Base-by-base conservation (phyloP, 495 filamentous ascomycete genomes). In the Hypoxylon trugodes region DNA sequence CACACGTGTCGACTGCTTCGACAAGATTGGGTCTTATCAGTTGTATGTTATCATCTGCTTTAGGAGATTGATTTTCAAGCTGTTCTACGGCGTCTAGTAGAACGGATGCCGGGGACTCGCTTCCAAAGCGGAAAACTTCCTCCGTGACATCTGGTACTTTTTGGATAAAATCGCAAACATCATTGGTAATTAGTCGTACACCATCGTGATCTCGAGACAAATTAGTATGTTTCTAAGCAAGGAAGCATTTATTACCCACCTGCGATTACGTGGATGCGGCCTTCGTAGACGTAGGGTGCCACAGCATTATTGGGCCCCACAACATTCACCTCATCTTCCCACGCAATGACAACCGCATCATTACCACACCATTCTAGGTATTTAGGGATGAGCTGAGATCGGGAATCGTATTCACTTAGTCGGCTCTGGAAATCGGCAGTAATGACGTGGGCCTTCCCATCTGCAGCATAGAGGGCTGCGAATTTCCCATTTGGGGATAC, bases 291-390 rank as follows among this genome's bases (percentile, higher is more conserved):
- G 69, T 91, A 94, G 66, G 87, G 91, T 28, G 92, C 84, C 35
- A 90, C 83, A 8, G 88, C 85, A 33, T 90, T 92, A 43, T 87
- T 89, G 0, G 92, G 92, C 1, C 93, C 93, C 52, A 98, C 89
- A 38, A 98, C 82, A 70, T 97, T 95, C n/a, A 98, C 88, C 68
- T 98, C 95, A 75, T 98, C 95, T 66, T 97, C 95, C 95, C 95
- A 98, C 10, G 92, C 92, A 58, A 98, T 85, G 40, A 96, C 87
- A 6, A 97, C 92, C 5, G 92, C 90, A 75, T 97, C 92, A 58
- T 97, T 96, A 12, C 95, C 94, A 74, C 95, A 98, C 95, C 95
- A 98, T 61, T 92, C 87, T 47, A 98, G 82, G 51, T 93, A 88
- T 68, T 91, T 92, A 1, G 95, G 96, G 1, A 87, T 79, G n/a